Evolutionary conservation across 129 eudicot genomes (phyloP).

Genomic region (Ambrosia artemisiifolia): DNA sequence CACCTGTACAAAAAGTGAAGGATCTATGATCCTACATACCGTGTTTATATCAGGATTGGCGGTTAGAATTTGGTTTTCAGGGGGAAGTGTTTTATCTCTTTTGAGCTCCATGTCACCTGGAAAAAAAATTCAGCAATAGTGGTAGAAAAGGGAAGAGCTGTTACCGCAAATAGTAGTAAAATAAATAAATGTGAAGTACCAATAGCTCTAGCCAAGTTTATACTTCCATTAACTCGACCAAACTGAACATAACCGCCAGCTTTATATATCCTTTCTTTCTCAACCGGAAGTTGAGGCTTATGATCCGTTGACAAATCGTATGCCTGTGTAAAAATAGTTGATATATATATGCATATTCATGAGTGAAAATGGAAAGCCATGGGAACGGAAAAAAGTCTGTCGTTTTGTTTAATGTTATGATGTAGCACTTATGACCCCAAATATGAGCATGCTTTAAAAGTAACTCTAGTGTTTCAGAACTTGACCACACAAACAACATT

Average conservation of each 20-base stretch:
- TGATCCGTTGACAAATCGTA: slow-evolving; percentile 75
- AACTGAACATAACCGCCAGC: slow-evolving; percentile 87
- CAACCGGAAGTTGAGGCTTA: slow-evolving; percentile 76
- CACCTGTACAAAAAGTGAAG: neutral
- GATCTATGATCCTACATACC: slow-evolving; percentile 41
- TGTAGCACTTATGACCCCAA: neutral
- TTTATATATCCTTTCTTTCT: slow-evolving; percentile 70
- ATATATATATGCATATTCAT: slow-evolving; percentile 5
- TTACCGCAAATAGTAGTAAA: neutral
- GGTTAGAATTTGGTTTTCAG: slow-evolving; percentile 84
- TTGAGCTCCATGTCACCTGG: slow-evolving; percentile 89
- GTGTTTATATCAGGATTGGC: slow-evolving; percentile 79
- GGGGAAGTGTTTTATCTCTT: slow-evolving; percentile 68
- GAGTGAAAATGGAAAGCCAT: neutral
- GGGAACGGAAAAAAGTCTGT: neutral
- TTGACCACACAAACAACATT: slow-evolving; percentile 12
- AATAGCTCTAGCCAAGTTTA: slow-evolving; percentile 87
- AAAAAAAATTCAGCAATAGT: slow-evolving; percentile 16
- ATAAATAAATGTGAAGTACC: slow-evolving; percentile 36
- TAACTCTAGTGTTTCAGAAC: neutral
- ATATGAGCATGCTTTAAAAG: neutral
- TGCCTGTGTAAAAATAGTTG: slow-evolving; percentile 50
- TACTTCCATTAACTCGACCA: slow-evolving; percentile 87
- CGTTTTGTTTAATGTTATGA: neutral
- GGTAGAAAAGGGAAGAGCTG: neutral